These are phyloP conservation scores for Zanthoxylum bungeanum DNA, from an alignment of 345 rosid species.

Conservation along the genomic window DNA sequence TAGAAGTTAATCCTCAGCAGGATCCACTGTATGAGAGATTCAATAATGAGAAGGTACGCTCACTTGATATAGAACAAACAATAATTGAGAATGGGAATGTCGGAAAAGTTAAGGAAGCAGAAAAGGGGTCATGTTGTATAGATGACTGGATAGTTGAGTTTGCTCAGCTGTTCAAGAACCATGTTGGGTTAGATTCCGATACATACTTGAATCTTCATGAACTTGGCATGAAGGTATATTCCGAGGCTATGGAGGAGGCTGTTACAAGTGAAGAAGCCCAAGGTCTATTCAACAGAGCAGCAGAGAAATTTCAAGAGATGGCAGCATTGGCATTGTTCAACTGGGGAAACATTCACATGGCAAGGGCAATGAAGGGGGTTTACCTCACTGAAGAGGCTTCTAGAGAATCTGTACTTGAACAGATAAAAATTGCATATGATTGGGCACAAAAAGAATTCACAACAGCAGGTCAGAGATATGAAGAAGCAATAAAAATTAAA, in stretches of 20 bases:
- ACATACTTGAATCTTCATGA: conserved; percentile 72
- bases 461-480: conserved; percentile 60
- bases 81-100: conserved; percentile 29
- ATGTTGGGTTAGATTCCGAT: conserved; percentile 71
- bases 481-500: conserved; percentile 74
- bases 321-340: conserved; percentile 84
- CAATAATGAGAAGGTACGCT: conserved; percentile 19
- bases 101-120: conserved; percentile 26
- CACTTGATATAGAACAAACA: conserved; percentile 9
- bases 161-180: conserved; percentile 73
- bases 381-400: conserved; percentile 52
- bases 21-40: conserved; percentile 53
- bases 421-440: conserved; percentile 54
- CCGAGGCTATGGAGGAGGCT: conserved; percentile 91
- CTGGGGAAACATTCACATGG: conserved; percentile 88
- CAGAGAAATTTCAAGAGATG: conserved; percentile 81
- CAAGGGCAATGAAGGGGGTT: conserved; percentile 71
- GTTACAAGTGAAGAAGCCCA: conserved; percentile 90
- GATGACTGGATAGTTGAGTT: conserved; percentile 88
- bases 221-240: conserved; percentile 72
- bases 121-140: conserved; percentile 35
- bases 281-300: conserved; percentile 60
- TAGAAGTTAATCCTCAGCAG: conserved; percentile 57
- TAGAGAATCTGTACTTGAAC: conserved; percentile 48
- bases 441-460: conserved; percentile 53